Evolutionary conservation across 768 basidiomycete species (phyloP).

Genomic region (Tremella yokohamensis): DNA sequence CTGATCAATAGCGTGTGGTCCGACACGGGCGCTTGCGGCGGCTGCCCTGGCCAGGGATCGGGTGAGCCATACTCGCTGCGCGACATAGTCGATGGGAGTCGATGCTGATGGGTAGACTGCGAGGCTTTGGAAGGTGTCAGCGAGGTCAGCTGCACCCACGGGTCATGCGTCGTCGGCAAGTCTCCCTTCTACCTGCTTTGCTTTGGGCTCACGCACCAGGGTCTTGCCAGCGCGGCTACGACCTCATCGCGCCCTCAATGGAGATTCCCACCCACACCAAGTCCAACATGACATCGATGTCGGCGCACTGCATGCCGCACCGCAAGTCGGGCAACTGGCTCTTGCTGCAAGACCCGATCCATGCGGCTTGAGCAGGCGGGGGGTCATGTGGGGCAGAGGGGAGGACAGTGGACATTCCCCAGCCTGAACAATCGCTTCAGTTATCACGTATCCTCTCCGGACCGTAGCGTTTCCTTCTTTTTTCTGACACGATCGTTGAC

Average conservation of each 20-base stretch:
- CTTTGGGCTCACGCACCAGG: constrained; percentile 1
- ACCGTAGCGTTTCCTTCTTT: background rate
- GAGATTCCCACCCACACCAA: too few species aligned
- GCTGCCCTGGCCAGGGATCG: constrained; percentile 21
- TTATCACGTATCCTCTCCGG: background rate
- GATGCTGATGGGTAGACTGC: constrained; percentile 17
- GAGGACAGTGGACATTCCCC: background rate
- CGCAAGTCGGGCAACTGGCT: constrained; percentile 7
- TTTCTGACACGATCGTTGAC: background rate
- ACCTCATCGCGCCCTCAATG: background rate
- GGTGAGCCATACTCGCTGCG: constrained; percentile 15
- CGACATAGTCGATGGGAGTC: constrained; percentile 2
- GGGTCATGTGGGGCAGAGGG: background rate
- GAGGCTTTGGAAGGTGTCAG: constrained; percentile 21
- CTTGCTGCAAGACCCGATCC: background rate
- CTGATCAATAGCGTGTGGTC: constrained; percentile 14
- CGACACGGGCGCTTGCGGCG: constrained; percentile 22
- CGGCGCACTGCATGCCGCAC: constrained; percentile 3
- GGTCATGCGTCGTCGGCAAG: constrained; percentile 26
- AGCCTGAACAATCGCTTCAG: constrained; percentile 1
- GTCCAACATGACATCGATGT: background rate
- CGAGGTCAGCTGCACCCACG: constrained; percentile 19
- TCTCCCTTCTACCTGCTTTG: background rate
- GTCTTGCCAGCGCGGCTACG: constrained; percentile 14
- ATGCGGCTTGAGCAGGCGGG: constrained; percentile 1